A percentile compares a stretch with the other conserved stretches of the same genome.
phyloP scores from a whole-genome alignment of 495 filamentous ascomycete genomes.

The Aspergillus nidulans region DNA sequence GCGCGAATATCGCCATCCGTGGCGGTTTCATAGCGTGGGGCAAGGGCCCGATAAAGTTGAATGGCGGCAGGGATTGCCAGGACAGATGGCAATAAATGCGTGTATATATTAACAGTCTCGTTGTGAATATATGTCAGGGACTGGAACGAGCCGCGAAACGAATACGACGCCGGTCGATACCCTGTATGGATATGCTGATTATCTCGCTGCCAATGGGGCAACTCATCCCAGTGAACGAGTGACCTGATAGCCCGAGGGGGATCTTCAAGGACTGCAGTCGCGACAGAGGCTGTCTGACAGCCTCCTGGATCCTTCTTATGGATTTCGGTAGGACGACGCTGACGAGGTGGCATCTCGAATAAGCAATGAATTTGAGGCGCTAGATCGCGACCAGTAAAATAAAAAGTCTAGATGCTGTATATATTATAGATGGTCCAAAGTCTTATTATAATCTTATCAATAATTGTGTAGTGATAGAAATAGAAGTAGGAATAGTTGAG shows the following conservation, averaged over 20 bases:
- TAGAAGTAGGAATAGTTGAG: neutral
- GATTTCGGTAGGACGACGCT: constrained; percentile 32
- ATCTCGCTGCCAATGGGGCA: constrained; percentile 68
- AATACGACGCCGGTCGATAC: constrained; percentile 67
- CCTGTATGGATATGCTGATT: constrained; percentile 71
- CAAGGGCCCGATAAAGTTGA: constrained; percentile 46
- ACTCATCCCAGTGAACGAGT: constrained; percentile 58
- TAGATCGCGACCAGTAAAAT: neutral
- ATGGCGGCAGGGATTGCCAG: constrained; percentile 35
- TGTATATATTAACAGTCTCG: constrained; percentile 92
- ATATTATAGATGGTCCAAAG: neutral
- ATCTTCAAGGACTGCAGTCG: constrained; percentile 23
- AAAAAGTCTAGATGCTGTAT: neutral
- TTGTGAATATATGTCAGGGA: constrained; percentile 80
- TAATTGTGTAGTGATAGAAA: too few relatives aligned
- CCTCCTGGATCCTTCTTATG: constrained; percentile 15
- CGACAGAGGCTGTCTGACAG: constrained; percentile 16
- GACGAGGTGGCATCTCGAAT: constrained; percentile 33
- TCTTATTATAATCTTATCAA: neutral
- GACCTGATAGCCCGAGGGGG: constrained; percentile 30
- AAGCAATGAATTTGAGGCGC: neutral
- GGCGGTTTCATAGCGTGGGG: constrained; percentile 64
- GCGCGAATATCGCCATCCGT: constrained; percentile 61
- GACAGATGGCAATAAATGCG: constrained; percentile 63
- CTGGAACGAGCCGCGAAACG: constrained; percentile 57